Evolutionary conservation across 2,329 filamentous ascomycete species (phyloP).

Genomic region (Trichoderma semiorbis): DNA sequence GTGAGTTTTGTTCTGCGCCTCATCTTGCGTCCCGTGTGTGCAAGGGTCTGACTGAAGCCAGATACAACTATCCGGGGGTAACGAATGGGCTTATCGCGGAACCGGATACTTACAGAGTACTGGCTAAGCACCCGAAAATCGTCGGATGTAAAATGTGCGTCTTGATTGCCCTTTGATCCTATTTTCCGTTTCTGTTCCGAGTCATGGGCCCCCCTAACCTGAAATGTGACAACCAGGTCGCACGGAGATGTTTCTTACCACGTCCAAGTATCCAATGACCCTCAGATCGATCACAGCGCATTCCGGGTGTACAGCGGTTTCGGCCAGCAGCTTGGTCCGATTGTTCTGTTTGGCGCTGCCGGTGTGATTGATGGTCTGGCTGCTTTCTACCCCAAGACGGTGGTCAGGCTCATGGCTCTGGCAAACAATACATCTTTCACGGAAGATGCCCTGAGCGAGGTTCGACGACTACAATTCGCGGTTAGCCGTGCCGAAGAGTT

Average conservation of each 20-base stretch:
- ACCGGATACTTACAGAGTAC: constrained; percentile 53
- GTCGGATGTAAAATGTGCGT: constrained; percentile 60
- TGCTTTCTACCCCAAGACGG: constrained; percentile 59
- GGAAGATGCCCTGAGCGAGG: background rate
- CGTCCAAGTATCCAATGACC: constrained; percentile 57
- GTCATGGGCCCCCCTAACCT: background rate
- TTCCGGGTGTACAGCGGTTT: constrained; percentile 64
- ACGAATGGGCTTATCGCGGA: constrained; percentile 61
- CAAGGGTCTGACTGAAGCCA: constrained; percentile 25
- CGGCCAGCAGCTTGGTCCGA: constrained; percentile 62
- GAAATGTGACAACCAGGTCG: constrained; percentile 33
- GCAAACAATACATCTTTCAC: constrained; percentile 39
- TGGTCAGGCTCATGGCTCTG: constrained; percentile 45
- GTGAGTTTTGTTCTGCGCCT: constrained; percentile 34
- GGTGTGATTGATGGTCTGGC: constrained; percentile 62
- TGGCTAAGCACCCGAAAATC: constrained; percentile 62
- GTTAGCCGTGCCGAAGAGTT: constrained; percentile 61
- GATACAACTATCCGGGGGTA: constrained; percentile 64
- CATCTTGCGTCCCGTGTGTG: background rate
- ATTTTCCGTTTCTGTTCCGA: background rate
- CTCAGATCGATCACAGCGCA: constrained; percentile 53
- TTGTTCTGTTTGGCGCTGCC: constrained; percentile 54
- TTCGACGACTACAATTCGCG: constrained; percentile 54
- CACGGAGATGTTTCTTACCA: constrained; percentile 65
- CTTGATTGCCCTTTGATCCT: background rate